Conservation (phyloP, 2,329 filamentous ascomycete species). For the Lecanosticta acicola region DNA sequence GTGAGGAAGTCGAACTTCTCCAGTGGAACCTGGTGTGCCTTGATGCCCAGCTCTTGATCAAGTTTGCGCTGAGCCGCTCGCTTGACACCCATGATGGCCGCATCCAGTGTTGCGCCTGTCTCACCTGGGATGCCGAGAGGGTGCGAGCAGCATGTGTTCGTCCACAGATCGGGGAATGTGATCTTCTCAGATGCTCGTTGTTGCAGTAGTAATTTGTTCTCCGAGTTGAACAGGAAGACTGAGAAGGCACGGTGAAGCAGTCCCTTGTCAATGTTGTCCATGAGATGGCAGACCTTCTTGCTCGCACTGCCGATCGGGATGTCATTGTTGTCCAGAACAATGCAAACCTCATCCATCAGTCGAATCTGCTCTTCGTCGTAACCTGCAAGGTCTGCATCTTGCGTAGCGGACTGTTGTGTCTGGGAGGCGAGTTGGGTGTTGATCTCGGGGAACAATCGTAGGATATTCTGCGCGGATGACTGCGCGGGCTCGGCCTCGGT, state of each 20-base stretch:
- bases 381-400: constrained; percentile 68
- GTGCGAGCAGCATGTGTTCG: constrained; percentile 98
- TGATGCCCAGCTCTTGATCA: constrained; percentile 90
- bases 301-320: constrained; percentile 88
- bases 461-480: constrained; percentile 75
- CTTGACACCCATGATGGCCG: constrained; percentile 80
- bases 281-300: constrained; percentile 98
- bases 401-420: constrained; percentile 46
- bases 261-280: constrained; percentile 97
- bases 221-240: constrained; percentile 92
- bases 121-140: constrained; percentile 86
- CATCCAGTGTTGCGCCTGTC: constrained; percentile 74
- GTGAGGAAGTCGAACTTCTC: constrained; percentile 92
- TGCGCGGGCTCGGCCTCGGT: constrained; percentile 31
- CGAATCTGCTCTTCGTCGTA: constrained; percentile 98
- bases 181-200: constrained; percentile 96
- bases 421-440: constrained; percentile 54
- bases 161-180: constrained; percentile 99
- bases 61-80: constrained; percentile 89
- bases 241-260: constrained; percentile 96
- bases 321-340: constrained; percentile 89
- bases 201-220: constrained; percentile 88
- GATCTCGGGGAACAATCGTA: constrained; percentile 81
- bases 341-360: constrained; percentile 98
- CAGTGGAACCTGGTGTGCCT: constrained; percentile 77